phyloP scores from a whole-genome alignment of 352 stramenopile genomes.

The Pythium oligandrum region DNA sequence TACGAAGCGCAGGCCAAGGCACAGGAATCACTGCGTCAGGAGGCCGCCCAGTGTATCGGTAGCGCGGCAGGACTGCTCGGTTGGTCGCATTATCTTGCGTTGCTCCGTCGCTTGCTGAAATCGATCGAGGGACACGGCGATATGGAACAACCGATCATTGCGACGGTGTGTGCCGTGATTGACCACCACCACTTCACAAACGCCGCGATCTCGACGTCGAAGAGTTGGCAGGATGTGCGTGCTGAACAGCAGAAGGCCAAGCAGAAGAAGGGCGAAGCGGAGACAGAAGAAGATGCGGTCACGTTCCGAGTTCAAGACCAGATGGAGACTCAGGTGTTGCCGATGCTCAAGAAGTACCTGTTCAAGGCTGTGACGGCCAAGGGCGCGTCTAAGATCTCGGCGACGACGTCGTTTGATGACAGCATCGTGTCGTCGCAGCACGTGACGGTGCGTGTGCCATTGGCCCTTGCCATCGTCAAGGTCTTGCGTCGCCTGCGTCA shows the following conservation, averaged over 20 bases:
- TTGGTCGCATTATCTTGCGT: conserved; percentile 96
- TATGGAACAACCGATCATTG: conserved; percentile 89
- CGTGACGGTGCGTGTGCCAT: conserved; percentile 83
- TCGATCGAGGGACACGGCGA: conserved; percentile 90
- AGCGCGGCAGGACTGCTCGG: conserved; percentile 87
- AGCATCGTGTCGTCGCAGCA: conserved; percentile 41
- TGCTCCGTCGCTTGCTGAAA: conserved; percentile 90
- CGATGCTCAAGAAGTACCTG: conserved; percentile 81
- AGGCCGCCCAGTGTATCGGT: conserved; percentile 91
- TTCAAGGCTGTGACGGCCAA: conserved; percentile 88
- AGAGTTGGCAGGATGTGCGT: conserved; percentile 15
- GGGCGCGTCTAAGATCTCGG: conserved; percentile 28
- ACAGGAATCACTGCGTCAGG: conserved; percentile 90
- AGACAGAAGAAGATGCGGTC: conserved; percentile 11
- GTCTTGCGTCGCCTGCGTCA: conserved; percentile 92
- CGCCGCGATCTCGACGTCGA: conserved; percentile 5
- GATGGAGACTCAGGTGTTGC: conserved; percentile 76
- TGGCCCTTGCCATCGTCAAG: conserved; percentile 96
- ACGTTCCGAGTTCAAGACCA: conserved; percentile 73
- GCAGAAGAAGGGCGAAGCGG: conserved; percentile 1
- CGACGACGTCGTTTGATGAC: conserved; percentile 39
- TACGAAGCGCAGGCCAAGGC: conserved; percentile 93
- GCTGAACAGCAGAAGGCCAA: background rate
- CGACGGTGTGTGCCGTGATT: conserved; percentile 91
- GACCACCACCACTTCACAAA: conserved; percentile 95